Conservation (phyloP, 2,329 filamentous ascomycete genomes). For the Didymella segeticola region DNA sequence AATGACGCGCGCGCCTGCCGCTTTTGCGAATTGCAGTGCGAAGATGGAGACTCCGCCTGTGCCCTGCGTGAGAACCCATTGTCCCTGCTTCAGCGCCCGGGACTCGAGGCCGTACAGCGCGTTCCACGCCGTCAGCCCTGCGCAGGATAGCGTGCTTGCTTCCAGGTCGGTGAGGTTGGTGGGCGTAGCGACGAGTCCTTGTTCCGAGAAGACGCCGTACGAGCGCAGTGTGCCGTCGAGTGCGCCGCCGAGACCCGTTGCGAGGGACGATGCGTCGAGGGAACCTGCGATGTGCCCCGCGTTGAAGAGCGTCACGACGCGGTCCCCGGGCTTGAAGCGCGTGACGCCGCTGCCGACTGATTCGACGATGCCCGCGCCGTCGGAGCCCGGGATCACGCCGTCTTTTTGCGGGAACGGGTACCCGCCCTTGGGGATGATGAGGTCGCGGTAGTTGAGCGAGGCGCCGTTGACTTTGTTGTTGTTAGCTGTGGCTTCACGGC, state of each 20-base stretch:
- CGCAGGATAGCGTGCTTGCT: slow-evolving; percentile 57
- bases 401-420: slow-evolving; percentile 54
- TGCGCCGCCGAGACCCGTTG: slow-evolving; percentile 70
- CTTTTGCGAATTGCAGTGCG: slow-evolving; percentile 64
- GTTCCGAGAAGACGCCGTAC: slow-evolving; percentile 71
- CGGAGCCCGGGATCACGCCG: slow-evolving; percentile 56
- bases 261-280: slow-evolving; percentile 47
- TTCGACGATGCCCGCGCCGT: slow-evolving; percentile 61
- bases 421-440: slow-evolving; percentile 56
- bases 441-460: slow-evolving; percentile 59
- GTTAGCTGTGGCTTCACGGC: slow-evolving; percentile 7
- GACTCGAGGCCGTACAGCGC: slow-evolving; percentile 58
- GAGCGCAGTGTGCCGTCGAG: slow-evolving; percentile 72
- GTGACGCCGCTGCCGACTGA: slow-evolving; percentile 63
- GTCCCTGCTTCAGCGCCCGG: slow-evolving; percentile 45
- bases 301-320: slow-evolving; percentile 69
- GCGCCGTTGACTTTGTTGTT: slow-evolving; percentile 54
- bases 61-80: slow-evolving; percentile 70
- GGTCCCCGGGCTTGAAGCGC: slow-evolving; percentile 64
- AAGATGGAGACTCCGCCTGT: slow-evolving; percentile 74
- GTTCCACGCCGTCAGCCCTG: slow-evolving; percentile 58
- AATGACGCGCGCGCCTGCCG: slow-evolving; percentile 63
- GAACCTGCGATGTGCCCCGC: slow-evolving; percentile 62
- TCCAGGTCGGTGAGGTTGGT: slow-evolving; percentile 58
- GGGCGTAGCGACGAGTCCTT: slow-evolving; percentile 70